These are phyloP conservation scores for Lathyrus tuberosus DNA, from an alignment of 306 rosid genomes.

Conservation along the genomic window DNA sequence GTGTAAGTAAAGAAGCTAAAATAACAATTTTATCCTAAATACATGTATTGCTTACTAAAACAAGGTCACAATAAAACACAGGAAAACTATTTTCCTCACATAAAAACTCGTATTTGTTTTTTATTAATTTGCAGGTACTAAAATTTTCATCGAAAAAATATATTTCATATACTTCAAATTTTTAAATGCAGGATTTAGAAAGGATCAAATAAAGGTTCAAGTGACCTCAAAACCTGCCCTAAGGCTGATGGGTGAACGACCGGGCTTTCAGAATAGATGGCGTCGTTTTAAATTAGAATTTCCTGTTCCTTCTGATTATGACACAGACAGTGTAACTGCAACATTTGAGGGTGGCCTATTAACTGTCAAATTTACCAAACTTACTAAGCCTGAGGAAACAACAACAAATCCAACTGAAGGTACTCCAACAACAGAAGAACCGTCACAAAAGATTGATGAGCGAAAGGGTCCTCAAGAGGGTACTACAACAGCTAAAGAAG, in stretches of 20 bases:
- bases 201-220: conserved; percentile 60
- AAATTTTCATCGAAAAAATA: background rate
- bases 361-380: conserved; percentile 44
- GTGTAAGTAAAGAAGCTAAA: background rate
- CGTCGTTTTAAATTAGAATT: conserved; percentile 60
- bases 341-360: conserved; percentile 54
- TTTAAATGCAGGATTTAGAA: conserved; percentile 53
- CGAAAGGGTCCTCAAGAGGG: conserved; percentile 14
- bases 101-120: background rate
- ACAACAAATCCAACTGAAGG: background rate
- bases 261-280: conserved; percentile 37
- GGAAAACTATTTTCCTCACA: background rate
- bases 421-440: conserved; percentile 13
- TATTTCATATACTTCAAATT: background rate
- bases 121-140: background rate
- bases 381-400: conserved; percentile 32
- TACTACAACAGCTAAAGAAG: conserved; percentile 25
- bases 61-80: background rate
- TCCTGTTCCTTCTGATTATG: conserved; percentile 48
- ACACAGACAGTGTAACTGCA: conserved; percentile 47
- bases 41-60: background rate
- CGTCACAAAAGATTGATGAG: conserved; percentile 34
- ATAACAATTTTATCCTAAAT: background rate
- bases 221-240: conserved; percentile 50
- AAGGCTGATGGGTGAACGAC: conserved; percentile 58